A percentile compares a stretch with the other conserved stretches of the same genome.
Evolutionary conservation across 192 early-diverging fungal genomes (phyloP).

Genomic region (Umbelopsis isabellina): DNA sequence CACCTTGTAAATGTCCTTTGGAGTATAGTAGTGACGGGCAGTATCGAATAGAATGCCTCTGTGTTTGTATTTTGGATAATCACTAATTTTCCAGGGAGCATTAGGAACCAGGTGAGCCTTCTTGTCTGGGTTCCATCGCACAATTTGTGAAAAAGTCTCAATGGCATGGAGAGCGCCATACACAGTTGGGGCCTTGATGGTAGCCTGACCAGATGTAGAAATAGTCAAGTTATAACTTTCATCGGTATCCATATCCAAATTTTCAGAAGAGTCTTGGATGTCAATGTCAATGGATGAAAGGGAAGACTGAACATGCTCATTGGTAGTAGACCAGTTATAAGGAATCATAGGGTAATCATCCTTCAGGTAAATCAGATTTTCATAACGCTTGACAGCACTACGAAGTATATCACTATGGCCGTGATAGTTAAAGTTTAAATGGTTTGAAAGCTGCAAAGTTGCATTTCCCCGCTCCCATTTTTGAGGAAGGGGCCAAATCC

Average conservation of each 20-base stretch:
- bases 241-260: slow-evolving; percentile 55
- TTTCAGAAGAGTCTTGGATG: slow-evolving; percentile 35
- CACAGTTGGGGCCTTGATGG: slow-evolving; percentile 40
- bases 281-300: slow-evolving; percentile 44
- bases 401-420: slow-evolving; percentile 42
- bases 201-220: slow-evolving; percentile 36
- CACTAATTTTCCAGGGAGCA: slow-evolving; percentile 43
- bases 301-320: slow-evolving; percentile 28
- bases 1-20: slow-evolving; percentile 31
- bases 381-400: slow-evolving; percentile 54
- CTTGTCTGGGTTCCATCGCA: slow-evolving; percentile 38
- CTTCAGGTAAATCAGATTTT: slow-evolving; percentile 45
- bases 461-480: slow-evolving; percentile 39
- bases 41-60: slow-evolving; percentile 43
- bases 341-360: slow-evolving; percentile 55
- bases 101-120: slow-evolving; percentile 44
- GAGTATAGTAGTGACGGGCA: slow-evolving; percentile 36
- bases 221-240: slow-evolving; percentile 67
- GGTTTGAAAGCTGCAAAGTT: slow-evolving; percentile 30
- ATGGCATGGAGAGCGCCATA: slow-evolving; percentile 54
- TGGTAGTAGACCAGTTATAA: slow-evolving; percentile 50
- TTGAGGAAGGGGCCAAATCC: slow-evolving; percentile 50
- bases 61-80: slow-evolving; percentile 39
- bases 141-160: slow-evolving; percentile 52
- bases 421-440: slow-evolving; percentile 30